Evolutionary conservation across 495 filamentous ascomycete genomes (phyloP).

Genomic region (Hypoxylon intermedium): DNA sequence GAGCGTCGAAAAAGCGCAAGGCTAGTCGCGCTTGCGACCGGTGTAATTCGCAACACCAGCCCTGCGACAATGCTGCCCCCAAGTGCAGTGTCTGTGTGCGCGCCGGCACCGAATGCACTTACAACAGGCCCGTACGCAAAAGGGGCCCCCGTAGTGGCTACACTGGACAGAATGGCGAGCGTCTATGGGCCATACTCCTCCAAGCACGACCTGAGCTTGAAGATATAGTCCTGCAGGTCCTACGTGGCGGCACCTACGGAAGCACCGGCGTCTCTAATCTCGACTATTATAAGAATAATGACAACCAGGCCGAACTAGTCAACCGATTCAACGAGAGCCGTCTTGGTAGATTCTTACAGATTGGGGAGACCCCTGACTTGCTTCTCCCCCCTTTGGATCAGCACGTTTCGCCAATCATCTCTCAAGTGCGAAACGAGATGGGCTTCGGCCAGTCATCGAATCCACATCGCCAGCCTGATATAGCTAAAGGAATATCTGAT

Average conservation of each 20-base stretch:
- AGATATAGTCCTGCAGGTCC: conserved; percentile 40
- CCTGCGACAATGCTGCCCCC: conserved; percentile 43
- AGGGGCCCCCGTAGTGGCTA: conserved; percentile 44
- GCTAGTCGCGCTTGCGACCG: conserved; percentile 45
- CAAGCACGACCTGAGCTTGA: conserved; percentile 42
- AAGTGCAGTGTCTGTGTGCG: conserved; percentile 46
- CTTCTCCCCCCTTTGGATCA: conserved; percentile 36
- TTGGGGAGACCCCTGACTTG: conserved; percentile 41
- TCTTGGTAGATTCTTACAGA: conserved; percentile 38
- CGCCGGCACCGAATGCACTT: conserved; percentile 43
- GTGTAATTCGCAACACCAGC: conserved; percentile 45
- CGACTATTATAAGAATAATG: conserved; percentile 44
- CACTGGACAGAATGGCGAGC: conserved; percentile 45
- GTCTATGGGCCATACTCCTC: conserved; percentile 42
- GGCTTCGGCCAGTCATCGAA: conserved; percentile 26
- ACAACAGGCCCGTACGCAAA: conserved; percentile 43
- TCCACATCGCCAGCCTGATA: conserved; percentile 18
- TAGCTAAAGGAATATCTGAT: conserved; percentile 9
- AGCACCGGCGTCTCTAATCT: conserved; percentile 39
- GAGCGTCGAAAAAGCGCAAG: conserved; percentile 45
- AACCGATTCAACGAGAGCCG: conserved; percentile 42
- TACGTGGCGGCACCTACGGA: conserved; percentile 38
- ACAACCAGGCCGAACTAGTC: conserved; percentile 43
- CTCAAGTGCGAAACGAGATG: conserved; percentile 27
- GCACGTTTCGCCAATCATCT: conserved; percentile 30